Base-by-base conservation (phyloP, 2,329 filamentous ascomycete genomes). In the Penicillium sp. region DNA sequence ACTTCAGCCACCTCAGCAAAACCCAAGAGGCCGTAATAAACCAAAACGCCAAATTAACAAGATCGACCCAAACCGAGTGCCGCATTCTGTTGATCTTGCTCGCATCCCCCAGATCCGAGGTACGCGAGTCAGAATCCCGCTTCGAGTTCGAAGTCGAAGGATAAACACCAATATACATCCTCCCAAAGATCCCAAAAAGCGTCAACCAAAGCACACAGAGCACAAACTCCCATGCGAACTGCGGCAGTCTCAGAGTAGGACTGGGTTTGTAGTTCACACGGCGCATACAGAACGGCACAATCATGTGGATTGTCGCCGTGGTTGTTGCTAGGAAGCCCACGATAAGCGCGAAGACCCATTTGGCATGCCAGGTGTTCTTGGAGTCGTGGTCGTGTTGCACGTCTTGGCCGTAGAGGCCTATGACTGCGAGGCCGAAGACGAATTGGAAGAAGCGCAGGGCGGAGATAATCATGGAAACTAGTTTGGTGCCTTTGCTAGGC, bases 121-220 rank as follows among this genome's bases (percentile, higher is more conserved):
- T 36, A 8, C 6, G 27, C 2, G 48, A 35, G 2, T 5, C 20
- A 9, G 48, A 40, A 11, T 28, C 80, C 84, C 35, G 30, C 9
- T 20, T 36, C 4, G 48, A 50, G 10, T 18, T 80, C 84, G 36
- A 46, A 9, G 11, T 31, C 5, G 50, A 25, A 0, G 85, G 69
- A 52, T 90, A 70, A 63, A 85, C 85, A 48, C 82, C 72, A 66
- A 95, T 88, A 76, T 87, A 96, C 79, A 92, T 83, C 62, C 81
- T 84, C 48, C 86, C 91, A 68, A 96, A 96, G 54, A 94, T 76
- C 16, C 90, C 91, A 69, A 95, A 95, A 5, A 94, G 78, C 2
- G 85, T 82, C 53, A 90, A 83, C 86, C 89, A 95, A 27, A 95
- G 80, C 56, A 94, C 77, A 62, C 88, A 89, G 16, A 95, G 72